Evolutionary conservation across 148 eudicot genomes (phyloP).

Genomic region (Vaccinium macrocarpon): DNA sequence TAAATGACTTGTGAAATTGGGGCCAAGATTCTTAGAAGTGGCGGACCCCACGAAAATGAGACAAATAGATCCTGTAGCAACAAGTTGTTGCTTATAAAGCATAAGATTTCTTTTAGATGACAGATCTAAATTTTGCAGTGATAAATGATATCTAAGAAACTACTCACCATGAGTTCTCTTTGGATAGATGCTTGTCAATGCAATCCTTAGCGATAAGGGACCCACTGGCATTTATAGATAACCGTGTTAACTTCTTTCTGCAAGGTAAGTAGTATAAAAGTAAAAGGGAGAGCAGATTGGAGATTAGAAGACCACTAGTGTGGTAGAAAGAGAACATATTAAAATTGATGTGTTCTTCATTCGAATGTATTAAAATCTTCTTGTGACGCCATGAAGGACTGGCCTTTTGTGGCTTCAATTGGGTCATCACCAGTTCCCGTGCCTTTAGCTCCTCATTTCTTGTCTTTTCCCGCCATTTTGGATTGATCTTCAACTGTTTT

Average conservation of each 20-base stretch:
- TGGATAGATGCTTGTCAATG: slow-evolving; percentile 53
- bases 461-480: too few relatives aligned
- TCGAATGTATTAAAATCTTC: too few relatives aligned
- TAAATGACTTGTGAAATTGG: slow-evolving; percentile 24
- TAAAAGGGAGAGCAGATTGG: not conserved
- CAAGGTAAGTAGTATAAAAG: slow-evolving; percentile 11
- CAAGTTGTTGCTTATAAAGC: too few relatives aligned
- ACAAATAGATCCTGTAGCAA: too few relatives aligned
- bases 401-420: too few relatives aligned
- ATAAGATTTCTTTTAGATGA: too few relatives aligned
- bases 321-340: not conserved
- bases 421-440: too few relatives aligned
- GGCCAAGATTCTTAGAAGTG: slow-evolving; percentile 86
- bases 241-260: slow-evolving; percentile 73
- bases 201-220: slow-evolving; percentile 71
- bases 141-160: too few relatives aligned
- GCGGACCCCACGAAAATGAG: slow-evolving; percentile 91
- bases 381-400: too few relatives aligned
- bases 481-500: too few relatives aligned
- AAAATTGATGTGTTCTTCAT: not conserved
- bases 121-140: too few relatives aligned
- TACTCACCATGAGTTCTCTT: slow-evolving; percentile 25
- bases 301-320: not conserved
- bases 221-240: slow-evolving; percentile 88
- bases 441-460: too few relatives aligned